A percentile compares a stretch with the other conserved stretches of the same genome.
Conservation (phyloP, 1,284 basidiomycete species). For the Tremellales sp. region DNA sequence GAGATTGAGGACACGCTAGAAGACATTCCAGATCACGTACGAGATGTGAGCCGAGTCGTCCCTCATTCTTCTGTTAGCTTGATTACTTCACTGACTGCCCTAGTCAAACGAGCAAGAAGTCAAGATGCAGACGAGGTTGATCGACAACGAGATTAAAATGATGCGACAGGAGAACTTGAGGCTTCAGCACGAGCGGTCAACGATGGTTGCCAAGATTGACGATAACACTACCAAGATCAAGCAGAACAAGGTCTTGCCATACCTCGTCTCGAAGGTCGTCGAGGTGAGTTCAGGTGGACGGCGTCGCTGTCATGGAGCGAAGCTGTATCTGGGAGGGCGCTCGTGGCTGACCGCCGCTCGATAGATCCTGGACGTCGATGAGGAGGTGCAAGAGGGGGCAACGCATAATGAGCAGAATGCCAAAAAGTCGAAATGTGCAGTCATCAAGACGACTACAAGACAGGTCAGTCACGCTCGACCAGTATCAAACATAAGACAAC, state of each 20-base stretch:
- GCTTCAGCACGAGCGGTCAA: constrained; percentile 86
- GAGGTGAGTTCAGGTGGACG: constrained; percentile 60
- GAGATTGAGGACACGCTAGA: constrained; percentile 40
- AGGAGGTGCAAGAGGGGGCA: constrained; percentile 89
- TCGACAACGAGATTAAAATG: constrained; percentile 95
- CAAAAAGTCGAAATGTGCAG: constrained; percentile 95
- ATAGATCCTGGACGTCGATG: constrained; percentile 91
- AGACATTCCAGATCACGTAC: constrained; percentile 43
- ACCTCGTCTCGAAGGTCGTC: constrained; percentile 95
- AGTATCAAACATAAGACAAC: neutral
- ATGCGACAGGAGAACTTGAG: constrained; percentile 91
- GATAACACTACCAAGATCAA: constrained; percentile 99
- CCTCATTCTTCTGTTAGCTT: neutral
- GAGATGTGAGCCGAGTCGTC: constrained; percentile 39
- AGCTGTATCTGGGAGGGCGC: neutral
- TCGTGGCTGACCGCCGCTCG: neutral
- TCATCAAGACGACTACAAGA: constrained; percentile 97
- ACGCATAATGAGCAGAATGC: constrained; percentile 89
- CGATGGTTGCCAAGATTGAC: constrained; percentile 97
- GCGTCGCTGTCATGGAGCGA: neutral
- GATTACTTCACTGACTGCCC: neutral
- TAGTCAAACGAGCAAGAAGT: constrained; percentile 73
- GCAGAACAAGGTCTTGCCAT: constrained; percentile 98
- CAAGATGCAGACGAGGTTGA: constrained; percentile 75
- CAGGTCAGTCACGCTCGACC: constrained; percentile 51